Evolutionary conservation across 495 filamentous ascomycete genomes (phyloP).

Genomic region (Penicillium paradoxum): DNA sequence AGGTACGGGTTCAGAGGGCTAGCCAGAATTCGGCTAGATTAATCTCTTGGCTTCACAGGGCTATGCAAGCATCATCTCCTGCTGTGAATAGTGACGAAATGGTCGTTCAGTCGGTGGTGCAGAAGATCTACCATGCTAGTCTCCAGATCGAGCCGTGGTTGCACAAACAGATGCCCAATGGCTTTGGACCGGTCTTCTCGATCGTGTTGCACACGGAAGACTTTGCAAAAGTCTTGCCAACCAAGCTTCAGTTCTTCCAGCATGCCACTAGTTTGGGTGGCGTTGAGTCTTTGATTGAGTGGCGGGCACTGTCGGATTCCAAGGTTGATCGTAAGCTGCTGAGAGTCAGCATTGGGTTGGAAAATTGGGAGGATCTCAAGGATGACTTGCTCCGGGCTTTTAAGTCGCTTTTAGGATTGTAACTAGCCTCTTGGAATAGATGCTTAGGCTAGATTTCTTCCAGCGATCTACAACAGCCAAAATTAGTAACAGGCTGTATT

Average conservation of each 20-base stretch:
- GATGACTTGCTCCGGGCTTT: slow-evolving; percentile 68
- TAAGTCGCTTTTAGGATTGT: slow-evolving; percentile 8
- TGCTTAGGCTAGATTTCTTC: too few species aligned
- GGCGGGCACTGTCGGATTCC: slow-evolving; percentile 67
- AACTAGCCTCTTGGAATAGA: not conserved
- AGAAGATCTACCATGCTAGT: slow-evolving; percentile 64
- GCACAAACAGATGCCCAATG: slow-evolving; percentile 77
- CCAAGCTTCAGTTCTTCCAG: slow-evolving; percentile 71
- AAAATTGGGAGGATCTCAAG: slow-evolving; percentile 72
- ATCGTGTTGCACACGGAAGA: slow-evolving; percentile 53
- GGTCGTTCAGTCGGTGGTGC: slow-evolving; percentile 45
- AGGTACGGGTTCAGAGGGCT: slow-evolving; percentile 68
- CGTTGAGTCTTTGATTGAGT: slow-evolving; percentile 77
- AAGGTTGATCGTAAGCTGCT: slow-evolving; percentile 63
- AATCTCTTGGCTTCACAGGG: slow-evolving; percentile 59
- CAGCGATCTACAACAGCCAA: too few species aligned
- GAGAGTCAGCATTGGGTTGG: slow-evolving; percentile 74
- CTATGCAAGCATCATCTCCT: slow-evolving; percentile 28
- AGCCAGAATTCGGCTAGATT: slow-evolving; percentile 57
- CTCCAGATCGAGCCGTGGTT: slow-evolving; percentile 70
- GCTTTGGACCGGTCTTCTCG: slow-evolving; percentile 79
- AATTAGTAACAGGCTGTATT: too few species aligned
- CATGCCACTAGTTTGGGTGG: slow-evolving; percentile 88
- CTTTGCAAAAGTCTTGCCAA: slow-evolving; percentile 62
- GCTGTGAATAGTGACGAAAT: slow-evolving; percentile 24